A percentile compares a stretch with the other conserved stretches of the same genome.
phyloP scores from a whole-genome alignment of 805 yeast genomes.

The Ogataea pilisensis region DNA sequence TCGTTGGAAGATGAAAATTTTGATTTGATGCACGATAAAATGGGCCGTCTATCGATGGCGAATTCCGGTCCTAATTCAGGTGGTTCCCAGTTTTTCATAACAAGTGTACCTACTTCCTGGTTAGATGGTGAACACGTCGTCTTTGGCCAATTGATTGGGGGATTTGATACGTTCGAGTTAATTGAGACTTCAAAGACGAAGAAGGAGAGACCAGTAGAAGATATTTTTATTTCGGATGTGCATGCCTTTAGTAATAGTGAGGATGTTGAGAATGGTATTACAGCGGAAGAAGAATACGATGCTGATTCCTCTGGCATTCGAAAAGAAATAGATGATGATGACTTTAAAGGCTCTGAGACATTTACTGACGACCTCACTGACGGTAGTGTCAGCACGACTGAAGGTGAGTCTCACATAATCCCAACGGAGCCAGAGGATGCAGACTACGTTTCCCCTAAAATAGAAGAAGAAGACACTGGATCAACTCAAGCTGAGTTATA shows the following conservation, averaged over 20 bases:
- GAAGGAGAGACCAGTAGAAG: constrained; percentile 39
- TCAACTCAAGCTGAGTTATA: constrained; percentile 1
- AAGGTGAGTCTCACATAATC: too few species aligned
- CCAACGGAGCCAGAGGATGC: too few species aligned
- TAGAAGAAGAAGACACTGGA: constrained; percentile 1
- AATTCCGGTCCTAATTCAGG: constrained; percentile 51
- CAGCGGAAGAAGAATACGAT: not conserved
- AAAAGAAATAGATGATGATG: not conserved
- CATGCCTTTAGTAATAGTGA: too few species aligned
- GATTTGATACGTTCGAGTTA: constrained; percentile 55
- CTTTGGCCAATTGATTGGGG: constrained; percentile 72
- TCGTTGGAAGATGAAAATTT: constrained; percentile 72
- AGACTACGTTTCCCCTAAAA: too few species aligned
- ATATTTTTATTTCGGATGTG: constrained; percentile 35
- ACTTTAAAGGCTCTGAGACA: too few species aligned
- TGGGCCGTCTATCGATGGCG: constrained; percentile 48
- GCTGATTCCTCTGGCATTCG: constrained; percentile 4
- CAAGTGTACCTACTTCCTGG: constrained; percentile 47
- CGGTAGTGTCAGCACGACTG: too few species aligned
- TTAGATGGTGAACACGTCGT: constrained; percentile 67
- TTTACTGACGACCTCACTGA: too few species aligned
- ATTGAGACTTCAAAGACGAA: constrained; percentile 55
- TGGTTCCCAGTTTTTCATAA: constrained; percentile 69
- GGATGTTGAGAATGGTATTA: too few species aligned
- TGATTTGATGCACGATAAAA: constrained; percentile 41